These are phyloP conservation scores for Phytophthora niederhauseri DNA, from an alignment of 352 stramenopile genomes.

Conservation along the genomic window DNA sequence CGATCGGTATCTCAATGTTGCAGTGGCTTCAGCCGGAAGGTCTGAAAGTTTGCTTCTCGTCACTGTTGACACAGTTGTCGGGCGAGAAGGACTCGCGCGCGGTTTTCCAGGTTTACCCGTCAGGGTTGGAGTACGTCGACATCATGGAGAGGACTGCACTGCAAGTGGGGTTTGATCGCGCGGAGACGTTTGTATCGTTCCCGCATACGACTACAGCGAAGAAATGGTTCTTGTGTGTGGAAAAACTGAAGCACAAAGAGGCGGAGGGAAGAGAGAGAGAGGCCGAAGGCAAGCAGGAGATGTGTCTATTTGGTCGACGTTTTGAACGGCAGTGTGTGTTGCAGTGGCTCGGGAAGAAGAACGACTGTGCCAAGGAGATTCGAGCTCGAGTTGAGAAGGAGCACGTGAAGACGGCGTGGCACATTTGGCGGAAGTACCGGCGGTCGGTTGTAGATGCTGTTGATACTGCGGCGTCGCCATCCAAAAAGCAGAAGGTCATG, in stretches of 20 bases:
- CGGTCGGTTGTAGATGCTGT: conserved; percentile 32
- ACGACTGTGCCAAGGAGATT: conserved; percentile 28
- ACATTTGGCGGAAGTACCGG: conserved; percentile 73
- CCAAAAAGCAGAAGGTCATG: conserved; percentile 16
- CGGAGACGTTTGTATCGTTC: conserved; percentile 72
- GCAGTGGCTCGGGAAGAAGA: conserved; percentile 48
- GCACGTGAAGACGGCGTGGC: conserved; percentile 74
- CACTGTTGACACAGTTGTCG: conserved; percentile 45
- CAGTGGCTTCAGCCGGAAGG: conserved; percentile 76
- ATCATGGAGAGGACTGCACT: conserved; percentile 62
- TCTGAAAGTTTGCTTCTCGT: conserved; percentile 64
- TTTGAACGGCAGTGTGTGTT: conserved; percentile 63
- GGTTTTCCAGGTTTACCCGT: conserved; percentile 81
- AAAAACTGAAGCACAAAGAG: conserved; percentile 25
- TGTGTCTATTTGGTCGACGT: conserved; percentile 68
- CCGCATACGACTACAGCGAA: conserved; percentile 69
- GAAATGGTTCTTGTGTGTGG: conserved; percentile 76
- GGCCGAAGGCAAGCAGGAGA: conserved; percentile 8
- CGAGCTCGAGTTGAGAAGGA: conserved; percentile 58
- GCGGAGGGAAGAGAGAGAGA: conserved; percentile 12
- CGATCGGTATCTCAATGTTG: conserved; percentile 84
- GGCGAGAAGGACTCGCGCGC: conserved; percentile 22
- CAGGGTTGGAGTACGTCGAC: conserved; percentile 51
- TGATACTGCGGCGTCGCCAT: conserved; percentile 15
- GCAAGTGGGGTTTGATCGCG: conserved; percentile 52